These are phyloP conservation scores for Theobroma cacao DNA, from an alignment of 345 rosid genomes.

Conservation along the genomic window DNA sequence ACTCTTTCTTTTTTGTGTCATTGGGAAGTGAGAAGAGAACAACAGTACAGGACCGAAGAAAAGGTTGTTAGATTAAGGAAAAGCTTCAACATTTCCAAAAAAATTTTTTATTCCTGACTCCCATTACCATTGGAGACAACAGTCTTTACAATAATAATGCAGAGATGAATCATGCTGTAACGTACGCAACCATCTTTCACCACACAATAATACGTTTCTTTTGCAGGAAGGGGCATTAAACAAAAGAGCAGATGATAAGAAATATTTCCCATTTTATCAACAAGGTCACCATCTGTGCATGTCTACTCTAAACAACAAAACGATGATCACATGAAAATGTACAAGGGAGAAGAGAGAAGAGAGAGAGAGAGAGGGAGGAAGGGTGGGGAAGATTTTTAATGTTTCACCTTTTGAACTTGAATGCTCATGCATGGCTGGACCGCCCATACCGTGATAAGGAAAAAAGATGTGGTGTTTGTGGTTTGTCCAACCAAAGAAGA, in stretches of 20 bases:
- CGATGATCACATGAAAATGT: slow-evolving; percentile 7
- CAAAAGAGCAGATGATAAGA: slow-evolving; percentile 12
- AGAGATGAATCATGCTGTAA: not conserved
- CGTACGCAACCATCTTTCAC: no score
- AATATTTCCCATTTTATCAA: slow-evolving; percentile 11
- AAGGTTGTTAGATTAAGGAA: slow-evolving; percentile 13
- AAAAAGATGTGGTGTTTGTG: slow-evolving; percentile 8
- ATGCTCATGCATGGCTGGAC: slow-evolving; percentile 11
- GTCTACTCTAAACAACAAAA: not conserved
- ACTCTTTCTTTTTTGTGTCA: no score
- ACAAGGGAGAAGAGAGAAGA: not conserved
- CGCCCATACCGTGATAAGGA: not conserved
- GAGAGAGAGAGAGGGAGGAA: not conserved
- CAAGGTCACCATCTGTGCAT: slow-evolving; percentile 4
- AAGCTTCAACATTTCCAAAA: no score
- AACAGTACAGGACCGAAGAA: not conserved
- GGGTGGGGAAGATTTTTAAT: no score
- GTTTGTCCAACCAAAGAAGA: slow-evolving; percentile 24
- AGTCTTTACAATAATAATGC: not conserved
- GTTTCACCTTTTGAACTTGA: slow-evolving; percentile 3
- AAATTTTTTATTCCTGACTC: no score
- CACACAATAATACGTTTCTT: not conserved
- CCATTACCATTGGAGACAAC: not conserved
- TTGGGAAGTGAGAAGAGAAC: slow-evolving; percentile 22
- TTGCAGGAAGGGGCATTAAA: not conserved